Evolutionary conservation across 2,329 filamentous ascomycete genomes (phyloP).

Genomic region (Fusarium nanum): DNA sequence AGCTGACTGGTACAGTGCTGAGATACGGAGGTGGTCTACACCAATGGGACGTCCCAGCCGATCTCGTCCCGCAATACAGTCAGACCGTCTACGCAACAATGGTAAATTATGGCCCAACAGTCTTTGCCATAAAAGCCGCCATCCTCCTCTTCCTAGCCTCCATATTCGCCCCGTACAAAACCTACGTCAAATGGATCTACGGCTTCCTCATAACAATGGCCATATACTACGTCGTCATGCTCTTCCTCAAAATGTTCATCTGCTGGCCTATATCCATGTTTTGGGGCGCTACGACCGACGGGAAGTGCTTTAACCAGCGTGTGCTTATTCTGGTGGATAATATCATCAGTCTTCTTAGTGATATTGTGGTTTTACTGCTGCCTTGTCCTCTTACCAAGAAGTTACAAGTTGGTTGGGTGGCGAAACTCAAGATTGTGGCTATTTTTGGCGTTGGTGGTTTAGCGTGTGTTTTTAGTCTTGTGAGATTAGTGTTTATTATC

Average conservation of each 20-base stretch:
- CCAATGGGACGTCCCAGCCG: slow-evolving; percentile 30
- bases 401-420: slow-evolving; percentile 23
- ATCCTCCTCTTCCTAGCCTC: slow-evolving; percentile 28
- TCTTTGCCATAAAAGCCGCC: slow-evolving; percentile 29
- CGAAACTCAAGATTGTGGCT: slow-evolving; percentile 27
- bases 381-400: slow-evolving; percentile 30
- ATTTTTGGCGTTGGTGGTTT: slow-evolving; percentile 30
- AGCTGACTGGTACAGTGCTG: neutral
- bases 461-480: slow-evolving; percentile 24
- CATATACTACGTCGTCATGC: slow-evolving; percentile 21
- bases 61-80: slow-evolving; percentile 17
- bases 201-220: slow-evolving; percentile 18
- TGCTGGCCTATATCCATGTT: slow-evolving; percentile 29
- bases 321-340: slow-evolving; percentile 25
- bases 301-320: slow-evolving; percentile 30
- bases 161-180: slow-evolving; percentile 25
- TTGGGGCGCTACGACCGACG: slow-evolving; percentile 12
- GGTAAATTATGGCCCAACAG: slow-evolving; percentile 33
- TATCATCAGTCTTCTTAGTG: slow-evolving; percentile 31
- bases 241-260: slow-evolving; percentile 29
- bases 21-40: slow-evolving; percentile 29
- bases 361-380: slow-evolving; percentile 14
- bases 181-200: slow-evolving; percentile 35
- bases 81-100: slow-evolving; percentile 33
- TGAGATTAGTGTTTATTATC: slow-evolving; percentile 26